These are phyloP conservation scores for Tylopilus orsonianus DNA, from an alignment of 1,284 basidiomycete genomes.

Conservation along the genomic window DNA sequence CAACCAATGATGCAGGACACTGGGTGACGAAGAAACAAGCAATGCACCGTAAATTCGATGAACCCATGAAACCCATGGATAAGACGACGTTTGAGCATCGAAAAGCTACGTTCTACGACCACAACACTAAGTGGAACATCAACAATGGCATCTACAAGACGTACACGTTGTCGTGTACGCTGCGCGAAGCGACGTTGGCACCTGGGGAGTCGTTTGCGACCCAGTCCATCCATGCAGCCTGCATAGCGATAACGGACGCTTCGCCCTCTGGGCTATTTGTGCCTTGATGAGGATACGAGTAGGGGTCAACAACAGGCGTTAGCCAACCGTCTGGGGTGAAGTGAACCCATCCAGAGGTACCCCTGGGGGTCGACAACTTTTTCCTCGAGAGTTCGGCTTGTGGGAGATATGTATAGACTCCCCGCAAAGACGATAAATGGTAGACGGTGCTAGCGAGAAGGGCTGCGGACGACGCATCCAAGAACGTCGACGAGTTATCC, in stretches of 20 bases:
- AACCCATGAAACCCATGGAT: background rate
- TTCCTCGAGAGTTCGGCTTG: slow-evolving; percentile 57
- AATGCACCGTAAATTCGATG: background rate
- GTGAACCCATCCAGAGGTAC: slow-evolving; percentile 19
- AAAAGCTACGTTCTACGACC: background rate
- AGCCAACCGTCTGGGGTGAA: slow-evolving; percentile 62
- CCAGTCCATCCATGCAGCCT: slow-evolving; percentile 76
- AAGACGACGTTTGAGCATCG: background rate
- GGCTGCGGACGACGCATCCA: slow-evolving; percentile 74
- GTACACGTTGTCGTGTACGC: background rate
- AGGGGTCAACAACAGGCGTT: slow-evolving; percentile 70
- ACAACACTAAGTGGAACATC: background rate
- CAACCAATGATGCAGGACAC: too few species aligned
- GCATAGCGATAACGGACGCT: slow-evolving; percentile 71
- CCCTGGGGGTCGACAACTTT: slow-evolving; percentile 42
- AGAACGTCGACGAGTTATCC: slow-evolving; percentile 59
- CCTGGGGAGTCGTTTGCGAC: slow-evolving; percentile 50
- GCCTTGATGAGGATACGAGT: slow-evolving; percentile 50
- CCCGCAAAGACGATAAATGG: slow-evolving; percentile 56
- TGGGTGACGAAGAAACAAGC: too few species aligned
- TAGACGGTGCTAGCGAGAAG: slow-evolving; percentile 80
- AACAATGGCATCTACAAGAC: background rate
- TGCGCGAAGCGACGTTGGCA: slow-evolving; percentile 31
- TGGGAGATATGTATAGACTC: slow-evolving; percentile 50
- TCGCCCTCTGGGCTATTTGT: slow-evolving; percentile 56